These are phyloP conservation scores for Starmerella gropengiesseri DNA, from an alignment of 805 yeast genomes.

Conservation along the genomic window DNA sequence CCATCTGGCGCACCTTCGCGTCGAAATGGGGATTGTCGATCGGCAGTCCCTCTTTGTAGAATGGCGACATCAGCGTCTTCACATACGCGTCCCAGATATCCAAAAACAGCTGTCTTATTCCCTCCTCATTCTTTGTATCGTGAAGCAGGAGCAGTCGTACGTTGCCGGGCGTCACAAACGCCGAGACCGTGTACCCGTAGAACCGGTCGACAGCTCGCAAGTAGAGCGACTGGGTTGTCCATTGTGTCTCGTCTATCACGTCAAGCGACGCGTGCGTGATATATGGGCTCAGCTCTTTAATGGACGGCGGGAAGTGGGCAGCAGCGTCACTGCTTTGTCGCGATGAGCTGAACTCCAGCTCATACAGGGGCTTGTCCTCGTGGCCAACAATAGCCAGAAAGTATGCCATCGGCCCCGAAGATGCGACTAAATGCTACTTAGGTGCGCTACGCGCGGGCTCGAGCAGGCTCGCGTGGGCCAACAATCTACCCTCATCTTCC, in stretches of 20 bases:
- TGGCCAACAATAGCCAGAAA: constrained; percentile 84
- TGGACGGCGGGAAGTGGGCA: constrained; percentile 51
- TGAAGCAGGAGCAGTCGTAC: constrained; percentile 67
- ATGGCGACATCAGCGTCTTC: constrained; percentile 76
- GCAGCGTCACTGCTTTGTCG: constrained; percentile 57
- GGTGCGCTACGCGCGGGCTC: too few species aligned
- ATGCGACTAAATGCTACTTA: too few species aligned
- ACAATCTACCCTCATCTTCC: too few species aligned
- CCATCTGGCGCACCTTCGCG: constrained; percentile 54
- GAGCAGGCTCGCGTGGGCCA: too few species aligned
- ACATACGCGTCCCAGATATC: constrained; percentile 84
- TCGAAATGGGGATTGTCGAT: constrained; percentile 69
- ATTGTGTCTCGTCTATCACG: constrained; percentile 80
- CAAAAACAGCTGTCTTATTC: constrained; percentile 68
- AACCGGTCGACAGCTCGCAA: constrained; percentile 75
- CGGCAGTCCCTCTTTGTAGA: constrained; percentile 65
- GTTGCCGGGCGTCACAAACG: constrained; percentile 80
- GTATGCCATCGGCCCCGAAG: too few species aligned
- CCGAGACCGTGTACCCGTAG: constrained; percentile 72
- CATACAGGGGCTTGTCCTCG: constrained; percentile 75
- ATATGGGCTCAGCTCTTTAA: constrained; percentile 75
- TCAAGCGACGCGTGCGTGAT: constrained; percentile 82
- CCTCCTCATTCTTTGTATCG: constrained; percentile 53
- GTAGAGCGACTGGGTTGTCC: constrained; percentile 56
- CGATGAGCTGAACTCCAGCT: constrained; percentile 70